Percentiles rank a stretch among this genome's conserved stretches.
These are phyloP conservation scores for Botrytis cinerea DNA, from an alignment of 2,329 filamentous ascomycete genomes.

Conservation along the genomic window DNA sequence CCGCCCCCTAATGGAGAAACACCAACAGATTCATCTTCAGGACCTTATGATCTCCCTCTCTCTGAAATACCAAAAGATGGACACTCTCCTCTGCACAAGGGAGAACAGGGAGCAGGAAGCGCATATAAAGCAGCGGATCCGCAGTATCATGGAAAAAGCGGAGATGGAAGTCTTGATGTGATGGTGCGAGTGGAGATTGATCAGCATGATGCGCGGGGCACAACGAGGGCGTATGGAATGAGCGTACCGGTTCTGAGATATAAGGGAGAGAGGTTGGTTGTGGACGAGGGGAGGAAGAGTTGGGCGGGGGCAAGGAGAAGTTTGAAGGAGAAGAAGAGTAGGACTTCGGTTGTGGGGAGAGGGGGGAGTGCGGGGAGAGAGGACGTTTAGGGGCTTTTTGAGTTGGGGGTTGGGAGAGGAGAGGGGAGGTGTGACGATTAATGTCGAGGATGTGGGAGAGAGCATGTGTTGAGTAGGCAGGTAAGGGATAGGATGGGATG, in stretches of 20 bases:
- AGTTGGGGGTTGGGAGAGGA: background rate
- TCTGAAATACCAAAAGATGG: conserved; percentile 57
- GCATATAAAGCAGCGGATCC: conserved; percentile 69
- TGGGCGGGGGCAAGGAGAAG: conserved; percentile 3
- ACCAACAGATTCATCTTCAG: conserved; percentile 15
- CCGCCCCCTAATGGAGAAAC: conserved; percentile 27
- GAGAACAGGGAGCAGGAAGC: conserved; percentile 78
- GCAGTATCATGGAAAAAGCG: conserved; percentile 49
- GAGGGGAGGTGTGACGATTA: background rate
- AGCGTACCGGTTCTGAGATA: conserved; percentile 64
- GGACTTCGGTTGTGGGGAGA: background rate
- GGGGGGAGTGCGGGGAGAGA: background rate
- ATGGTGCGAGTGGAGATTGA: conserved; percentile 85
- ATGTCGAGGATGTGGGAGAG: background rate
- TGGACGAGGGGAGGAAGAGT: background rate
- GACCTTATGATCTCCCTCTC: conserved; percentile 36
- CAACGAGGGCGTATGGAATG: conserved; percentile 80
- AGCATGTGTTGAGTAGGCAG: background rate
- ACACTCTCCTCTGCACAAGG: conserved; percentile 70
- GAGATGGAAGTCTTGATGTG: conserved; percentile 73
- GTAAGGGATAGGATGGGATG: background rate
- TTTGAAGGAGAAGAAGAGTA: background rate
- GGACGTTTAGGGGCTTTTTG: background rate
- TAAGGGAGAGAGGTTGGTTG: background rate
- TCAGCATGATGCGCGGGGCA: conserved; percentile 77